phyloP scores from a whole-genome alignment of 257 asterid genomes.

The Paulownia fortunei region DNA sequence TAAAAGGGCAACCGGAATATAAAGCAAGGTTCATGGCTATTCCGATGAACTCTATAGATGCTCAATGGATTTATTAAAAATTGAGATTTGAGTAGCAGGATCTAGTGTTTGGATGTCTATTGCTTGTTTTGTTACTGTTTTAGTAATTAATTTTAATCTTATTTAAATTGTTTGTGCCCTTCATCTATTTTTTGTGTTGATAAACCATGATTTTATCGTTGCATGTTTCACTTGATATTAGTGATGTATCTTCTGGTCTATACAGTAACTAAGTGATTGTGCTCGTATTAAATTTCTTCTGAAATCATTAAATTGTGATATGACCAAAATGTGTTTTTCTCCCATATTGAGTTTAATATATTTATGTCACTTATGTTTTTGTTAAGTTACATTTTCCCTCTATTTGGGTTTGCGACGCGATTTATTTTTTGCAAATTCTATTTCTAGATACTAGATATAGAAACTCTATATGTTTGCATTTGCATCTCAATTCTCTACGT shows the following conservation, averaged over 20 bases:
- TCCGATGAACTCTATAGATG: neutral
- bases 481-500: neutral
- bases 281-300: neutral
- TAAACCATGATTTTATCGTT: neutral
- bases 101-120: neutral
- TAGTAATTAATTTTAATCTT: neutral
- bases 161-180: neutral
- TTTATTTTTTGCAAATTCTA: neutral
- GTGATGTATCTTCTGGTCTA: conserved; percentile 7
- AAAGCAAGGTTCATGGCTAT: neutral
- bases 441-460: conserved; percentile 2
- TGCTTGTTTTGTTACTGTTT: neutral
- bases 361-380: neutral
- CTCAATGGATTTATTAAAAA: neutral
- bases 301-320: neutral
- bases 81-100: conserved; percentile 5
- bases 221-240: neutral
- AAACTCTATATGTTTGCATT: neutral
- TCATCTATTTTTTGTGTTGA: neutral
- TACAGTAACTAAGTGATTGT: neutral
- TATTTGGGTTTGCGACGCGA: neutral
- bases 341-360: neutral
- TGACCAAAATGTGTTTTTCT: neutral
- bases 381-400: neutral
- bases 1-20: neutral